A percentile compares a stretch with the other conserved stretches of the same genome.
Evolutionary conservation across 352 stramenopile species (phyloP).

Genomic region (Phytopythium helicoides): DNA sequence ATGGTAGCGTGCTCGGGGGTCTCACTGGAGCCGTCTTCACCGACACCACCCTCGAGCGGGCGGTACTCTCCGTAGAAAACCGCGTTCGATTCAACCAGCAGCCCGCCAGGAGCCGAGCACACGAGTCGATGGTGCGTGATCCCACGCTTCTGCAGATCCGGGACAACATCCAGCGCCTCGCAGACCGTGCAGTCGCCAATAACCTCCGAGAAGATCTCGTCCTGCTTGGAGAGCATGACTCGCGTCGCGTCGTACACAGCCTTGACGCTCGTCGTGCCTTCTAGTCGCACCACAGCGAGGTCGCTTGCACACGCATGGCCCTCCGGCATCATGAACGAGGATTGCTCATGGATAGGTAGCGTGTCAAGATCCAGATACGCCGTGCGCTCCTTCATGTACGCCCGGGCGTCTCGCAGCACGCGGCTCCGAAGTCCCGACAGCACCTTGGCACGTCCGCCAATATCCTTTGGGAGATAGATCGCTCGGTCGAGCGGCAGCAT

Average conservation of each 20-base stretch:
- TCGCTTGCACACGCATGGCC: conserved; percentile 1
- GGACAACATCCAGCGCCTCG: conserved; percentile 13
- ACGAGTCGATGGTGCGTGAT: conserved; percentile 24
- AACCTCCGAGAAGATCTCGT: conserved; percentile 5
- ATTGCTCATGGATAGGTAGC: conserved; percentile 2
- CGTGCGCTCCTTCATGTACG: conserved; percentile 25
- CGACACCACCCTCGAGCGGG: conserved; percentile 8
- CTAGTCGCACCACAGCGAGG: neutral
- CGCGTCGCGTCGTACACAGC: conserved; percentile 4
- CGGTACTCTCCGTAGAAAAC: conserved; percentile 24
- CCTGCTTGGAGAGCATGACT: neutral
- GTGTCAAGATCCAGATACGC: conserved; percentile 10
- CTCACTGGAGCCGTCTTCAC: conserved; percentile 14
- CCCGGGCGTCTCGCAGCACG: conserved; percentile 20
- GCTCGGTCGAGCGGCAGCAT: conserved; percentile 25
- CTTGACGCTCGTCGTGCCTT: too few species aligned
- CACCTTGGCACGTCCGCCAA: conserved; percentile 8
- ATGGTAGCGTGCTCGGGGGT: conserved; percentile 21
- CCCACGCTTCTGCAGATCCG: conserved; percentile 6
- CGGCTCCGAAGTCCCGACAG: conserved; percentile 9
- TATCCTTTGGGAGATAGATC: conserved; percentile 19
- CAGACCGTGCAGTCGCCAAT: conserved; percentile 11
- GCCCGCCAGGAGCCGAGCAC: conserved; percentile 18
- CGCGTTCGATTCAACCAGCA: conserved; percentile 30
- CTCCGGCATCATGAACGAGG: conserved; percentile 5